Evolutionary conservation across 2,329 filamentous ascomycete genomes (phyloP).

Genomic region (Cladosporium sp.): DNA sequence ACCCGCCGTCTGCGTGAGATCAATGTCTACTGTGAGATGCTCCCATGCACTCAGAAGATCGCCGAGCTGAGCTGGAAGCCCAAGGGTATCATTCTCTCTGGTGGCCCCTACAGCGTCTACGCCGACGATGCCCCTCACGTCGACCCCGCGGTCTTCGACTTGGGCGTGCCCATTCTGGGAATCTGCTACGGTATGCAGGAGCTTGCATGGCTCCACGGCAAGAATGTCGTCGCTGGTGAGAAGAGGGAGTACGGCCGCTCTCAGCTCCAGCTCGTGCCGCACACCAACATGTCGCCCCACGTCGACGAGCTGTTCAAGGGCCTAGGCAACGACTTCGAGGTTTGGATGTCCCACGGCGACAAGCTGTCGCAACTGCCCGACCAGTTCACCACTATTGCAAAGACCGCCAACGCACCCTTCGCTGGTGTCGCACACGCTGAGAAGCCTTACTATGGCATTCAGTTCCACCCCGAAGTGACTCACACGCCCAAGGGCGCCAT

Average conservation of each 20-base stretch:
- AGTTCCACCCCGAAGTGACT: slow-evolving; percentile 85
- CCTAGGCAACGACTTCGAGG: slow-evolving; percentile 64
- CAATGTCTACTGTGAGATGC: slow-evolving; percentile 82
- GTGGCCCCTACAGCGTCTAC: slow-evolving; percentile 75
- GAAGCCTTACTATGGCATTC: slow-evolving; percentile 73
- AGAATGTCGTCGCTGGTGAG: slow-evolving; percentile 65
- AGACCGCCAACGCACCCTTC: slow-evolving; percentile 69
- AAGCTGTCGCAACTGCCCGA: slow-evolving; percentile 73
- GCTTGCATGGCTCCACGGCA: slow-evolving; percentile 65
- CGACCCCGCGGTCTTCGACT: slow-evolving; percentile 75
- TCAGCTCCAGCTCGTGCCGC: slow-evolving; percentile 57
- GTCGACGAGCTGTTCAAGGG: slow-evolving; percentile 76
- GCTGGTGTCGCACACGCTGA: slow-evolving; percentile 71
- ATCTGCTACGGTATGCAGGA: slow-evolving; percentile 68
- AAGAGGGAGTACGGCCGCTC: slow-evolving; percentile 70
- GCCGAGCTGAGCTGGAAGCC: slow-evolving; percentile 73
- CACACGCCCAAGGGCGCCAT: slow-evolving; percentile 67
- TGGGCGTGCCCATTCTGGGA: slow-evolving; percentile 58
- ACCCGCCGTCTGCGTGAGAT: slow-evolving; percentile 70
- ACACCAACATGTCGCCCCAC: slow-evolving; percentile 53
- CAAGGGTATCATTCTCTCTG: slow-evolving; percentile 75
- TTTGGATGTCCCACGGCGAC: slow-evolving; percentile 88
- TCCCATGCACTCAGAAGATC: slow-evolving; percentile 80
- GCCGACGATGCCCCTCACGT: slow-evolving; percentile 72
- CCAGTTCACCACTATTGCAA: slow-evolving; percentile 69